Base-by-base conservation (phyloP, 2,329 filamentous ascomycete genomes). In the Sarocladium strictum region DNA sequence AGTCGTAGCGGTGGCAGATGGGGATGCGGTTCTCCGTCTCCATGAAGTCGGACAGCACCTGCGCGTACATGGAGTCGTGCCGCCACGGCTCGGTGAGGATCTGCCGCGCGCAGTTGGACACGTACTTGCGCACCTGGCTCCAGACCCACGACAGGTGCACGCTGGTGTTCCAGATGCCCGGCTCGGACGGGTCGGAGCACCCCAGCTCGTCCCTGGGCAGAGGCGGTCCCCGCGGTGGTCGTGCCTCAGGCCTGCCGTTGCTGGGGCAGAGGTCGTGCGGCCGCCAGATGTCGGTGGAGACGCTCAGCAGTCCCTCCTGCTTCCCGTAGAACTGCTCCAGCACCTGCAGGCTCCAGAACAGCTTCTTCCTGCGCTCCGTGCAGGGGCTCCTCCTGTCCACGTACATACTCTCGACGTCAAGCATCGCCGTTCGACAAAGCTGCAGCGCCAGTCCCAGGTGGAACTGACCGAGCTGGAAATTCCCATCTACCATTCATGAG, bases 271-370 rank as follows among this genome's bases (percentile, higher is more conserved):
- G 60, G 56, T 69, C 62, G 23, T 62, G 58, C 53, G 74, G 64
- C 33, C 75, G 69, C 62, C 74, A 66, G 1, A 71, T 69, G 3
- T 76, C 74, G 0, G 68, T 70, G 0, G 74, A 68, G 0, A 71
- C 61, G 35, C 69, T 72, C 21, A 77, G 58, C 0, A 76, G 67
- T 1, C 74, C 73, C 3, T 66, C 70, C 43, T 77, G 75, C 7
- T 73, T 69, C 1, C 76, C 76, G 40, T 79, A 78, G 0, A 69
- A 73, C 51, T 78, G 76, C 53, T 79, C 75, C 0, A 79, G 69
- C 2, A 76, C 61, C 53, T 79, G 74, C 0, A 79, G 64, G 53
- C 75, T 79, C 76, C 76, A 79, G 29, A 79, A 79, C 0, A 79
- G 63, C 2, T 74, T 63, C 59, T 73, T 77, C 60, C 78, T 78